Evolutionary conservation across 768 basidiomycete genomes (phyloP).

Genomic region (Galerina marginata): DNA sequence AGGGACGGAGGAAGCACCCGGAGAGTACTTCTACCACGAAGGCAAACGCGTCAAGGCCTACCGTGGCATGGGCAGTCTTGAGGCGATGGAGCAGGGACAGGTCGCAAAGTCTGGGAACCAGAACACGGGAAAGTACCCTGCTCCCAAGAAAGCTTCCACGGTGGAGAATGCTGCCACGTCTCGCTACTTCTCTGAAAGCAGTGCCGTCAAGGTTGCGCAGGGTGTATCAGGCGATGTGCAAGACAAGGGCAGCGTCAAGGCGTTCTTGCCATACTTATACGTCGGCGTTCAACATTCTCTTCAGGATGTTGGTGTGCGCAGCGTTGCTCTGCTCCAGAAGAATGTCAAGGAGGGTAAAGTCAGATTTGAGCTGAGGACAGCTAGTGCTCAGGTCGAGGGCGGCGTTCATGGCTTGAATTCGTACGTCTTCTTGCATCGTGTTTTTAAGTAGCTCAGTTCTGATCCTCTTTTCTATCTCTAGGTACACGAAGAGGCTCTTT

Average conservation of each 20-base stretch:
- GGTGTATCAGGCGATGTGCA: conserved; percentile 96
- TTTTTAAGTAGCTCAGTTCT: neutral
- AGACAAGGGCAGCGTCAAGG: conserved; percentile 94
- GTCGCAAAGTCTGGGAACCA: conserved; percentile 36
- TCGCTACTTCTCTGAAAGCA: conserved; percentile 93
- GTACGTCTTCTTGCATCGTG: conserved; percentile 36
- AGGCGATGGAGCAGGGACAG: conserved; percentile 88
- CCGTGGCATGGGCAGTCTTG: conserved; percentile 96
- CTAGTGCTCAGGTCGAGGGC: conserved; percentile 94
- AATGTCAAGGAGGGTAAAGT: conserved; percentile 71
- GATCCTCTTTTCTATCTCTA: neutral
- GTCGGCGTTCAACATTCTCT: conserved; percentile 90
- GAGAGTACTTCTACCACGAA: conserved; percentile 99
- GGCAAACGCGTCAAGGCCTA: conserved; percentile 99
- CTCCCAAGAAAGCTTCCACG: conserved; percentile 49
- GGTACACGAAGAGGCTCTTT: conserved; percentile 25
- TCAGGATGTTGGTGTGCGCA: conserved; percentile 88
- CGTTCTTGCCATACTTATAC: conserved; percentile 87
- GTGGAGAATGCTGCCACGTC: conserved; percentile 95
- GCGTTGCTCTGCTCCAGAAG: conserved; percentile 67
- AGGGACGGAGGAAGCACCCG: conserved; percentile 95
- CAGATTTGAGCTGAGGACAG: conserved; percentile 91
- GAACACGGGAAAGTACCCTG: conserved; percentile 47
- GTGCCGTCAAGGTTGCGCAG: conserved; percentile 94
- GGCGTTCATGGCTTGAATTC: conserved; percentile 96